phyloP scores from a whole-genome alignment of 345 rosid genomes.

The Xanthoceras sorbifolium region DNA sequence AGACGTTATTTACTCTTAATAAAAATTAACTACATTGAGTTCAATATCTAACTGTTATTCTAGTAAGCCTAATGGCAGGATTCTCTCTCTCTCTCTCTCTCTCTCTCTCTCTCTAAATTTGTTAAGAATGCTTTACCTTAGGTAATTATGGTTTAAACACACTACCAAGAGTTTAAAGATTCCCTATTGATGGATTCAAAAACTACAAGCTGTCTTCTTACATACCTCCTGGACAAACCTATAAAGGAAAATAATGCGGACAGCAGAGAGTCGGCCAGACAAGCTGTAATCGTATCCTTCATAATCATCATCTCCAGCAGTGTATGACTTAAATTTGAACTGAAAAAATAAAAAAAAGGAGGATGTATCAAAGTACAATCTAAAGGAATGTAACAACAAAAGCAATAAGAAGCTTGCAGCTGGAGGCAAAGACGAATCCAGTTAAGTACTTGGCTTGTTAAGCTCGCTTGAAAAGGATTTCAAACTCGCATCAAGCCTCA shows the following conservation, averaged over 20 bases:
- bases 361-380: neutral
- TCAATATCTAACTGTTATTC: neutral
- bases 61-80: neutral
- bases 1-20: too few relatives aligned
- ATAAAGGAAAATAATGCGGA: slow-evolving; percentile 91
- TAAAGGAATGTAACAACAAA: slow-evolving; percentile 6
- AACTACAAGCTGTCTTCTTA: slow-evolving; percentile 13
- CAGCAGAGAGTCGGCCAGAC: slow-evolving; percentile 89
- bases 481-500: neutral
- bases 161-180: neutral
- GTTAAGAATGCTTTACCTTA: neutral
- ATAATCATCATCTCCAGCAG: slow-evolving; percentile 93
- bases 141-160: neutral
- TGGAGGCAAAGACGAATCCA: neutral
- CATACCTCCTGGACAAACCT: slow-evolving; percentile 97
- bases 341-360: slow-evolving; percentile 41
- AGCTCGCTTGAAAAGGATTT: neutral
- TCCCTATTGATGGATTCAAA: neutral
- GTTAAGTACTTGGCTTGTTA: neutral
- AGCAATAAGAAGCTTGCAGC: neutral
- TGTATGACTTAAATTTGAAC: slow-evolving; percentile 87
- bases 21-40: neutral
- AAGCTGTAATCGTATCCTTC: slow-evolving; percentile 95
- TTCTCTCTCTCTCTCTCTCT: neutral
- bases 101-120: neutral